Base-by-base conservation (phyloP, 257 asterid species). In the Fraxinus cuspidata region DNA sequence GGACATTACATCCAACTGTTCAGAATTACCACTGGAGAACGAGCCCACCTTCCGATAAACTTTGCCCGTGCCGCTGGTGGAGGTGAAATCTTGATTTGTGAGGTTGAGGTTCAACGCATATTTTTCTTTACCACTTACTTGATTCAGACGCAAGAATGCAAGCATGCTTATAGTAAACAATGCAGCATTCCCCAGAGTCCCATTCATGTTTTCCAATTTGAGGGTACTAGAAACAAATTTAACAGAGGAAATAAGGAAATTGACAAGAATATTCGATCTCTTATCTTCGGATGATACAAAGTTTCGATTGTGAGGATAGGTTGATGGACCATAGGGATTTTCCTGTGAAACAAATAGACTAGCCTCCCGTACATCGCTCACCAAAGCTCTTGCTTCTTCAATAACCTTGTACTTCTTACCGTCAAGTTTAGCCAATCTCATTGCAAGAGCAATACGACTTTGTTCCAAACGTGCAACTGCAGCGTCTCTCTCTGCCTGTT, bases 341-440 rank as follows among this genome's bases (percentile, higher is more conserved):
- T 89, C 94, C 4, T 92, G 83, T 60, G 96, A 85, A 74, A 88
- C 85, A 66, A 92, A 86, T 25, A 79, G 90, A 72, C 91, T 78
- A 31, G 92, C 94, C 70, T 89, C 89, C 56, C 80, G 77, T 23
- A 93, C 97, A 77, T 93, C 96, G 56, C 95, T 96, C 35, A 93
- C 94, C 81, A 93, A 90, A 72, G 92, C 96, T 58, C 81, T 91
- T 70, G 99, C 98, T 83, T 96, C 98, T 77, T 96, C 96, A 16
- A 96, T 93, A 86, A 96, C 98, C 81, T 92, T 89, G 90, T 87
- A 92, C 73, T 90, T 92, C 90, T 90, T 88, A 15, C 98, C 98
- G 56, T 89, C 95, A 81, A 93, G 98, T 72, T 92, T 97, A 23
- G 97, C 97, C 90, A 96, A 87, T 84, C 94, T 87, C 98, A 93